Evolutionary conservation across 176 grass and related monocot species (phyloP).

Genomic region (Aegilops speltoides): DNA sequence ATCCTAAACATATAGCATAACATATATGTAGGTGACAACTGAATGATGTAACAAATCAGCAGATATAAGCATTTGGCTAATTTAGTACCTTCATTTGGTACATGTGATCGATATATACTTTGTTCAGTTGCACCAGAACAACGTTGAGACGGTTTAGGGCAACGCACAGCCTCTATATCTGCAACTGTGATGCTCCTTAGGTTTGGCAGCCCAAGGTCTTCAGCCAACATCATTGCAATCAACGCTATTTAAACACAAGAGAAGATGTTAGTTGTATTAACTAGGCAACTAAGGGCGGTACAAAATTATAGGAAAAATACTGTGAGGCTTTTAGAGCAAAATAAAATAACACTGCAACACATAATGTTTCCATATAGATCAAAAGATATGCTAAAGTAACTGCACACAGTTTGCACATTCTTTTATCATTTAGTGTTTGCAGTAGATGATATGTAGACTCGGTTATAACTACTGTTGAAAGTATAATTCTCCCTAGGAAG

Average conservation of each 20-base stretch:
- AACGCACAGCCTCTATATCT: slow-evolving; percentile 26
- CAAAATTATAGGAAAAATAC: background rate
- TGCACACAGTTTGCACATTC: background rate
- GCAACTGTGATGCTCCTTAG: slow-evolving; percentile 35
- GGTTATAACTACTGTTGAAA: too few relatives aligned
- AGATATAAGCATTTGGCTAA: slow-evolving; percentile 3
- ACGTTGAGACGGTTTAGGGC: slow-evolving; percentile 16
- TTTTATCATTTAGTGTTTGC: background rate
- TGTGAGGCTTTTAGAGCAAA: background rate
- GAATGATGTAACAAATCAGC: slow-evolving; percentile 13
- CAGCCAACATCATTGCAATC: slow-evolving; percentile 51
- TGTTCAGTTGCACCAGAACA: slow-evolving; percentile 25
- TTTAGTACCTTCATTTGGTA: slow-evolving; percentile 29
- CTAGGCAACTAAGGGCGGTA: background rate
- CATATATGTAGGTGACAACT: slow-evolving; percentile 1
- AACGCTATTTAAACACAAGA: slow-evolving; percentile 44
- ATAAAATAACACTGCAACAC: background rate
- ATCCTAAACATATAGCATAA: slow-evolving; percentile 2
- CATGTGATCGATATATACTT: slow-evolving; percentile 6
- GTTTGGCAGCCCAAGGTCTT: slow-evolving; percentile 40
- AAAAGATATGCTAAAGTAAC: background rate
- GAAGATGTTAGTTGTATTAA: slow-evolving; percentile 1
- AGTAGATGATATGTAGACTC: too few relatives aligned
- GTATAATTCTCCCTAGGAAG: background rate
- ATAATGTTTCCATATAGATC: background rate